Base-by-base conservation (phyloP, 2,329 filamentous ascomycete genomes). In the Fusarium nanum region DNA sequence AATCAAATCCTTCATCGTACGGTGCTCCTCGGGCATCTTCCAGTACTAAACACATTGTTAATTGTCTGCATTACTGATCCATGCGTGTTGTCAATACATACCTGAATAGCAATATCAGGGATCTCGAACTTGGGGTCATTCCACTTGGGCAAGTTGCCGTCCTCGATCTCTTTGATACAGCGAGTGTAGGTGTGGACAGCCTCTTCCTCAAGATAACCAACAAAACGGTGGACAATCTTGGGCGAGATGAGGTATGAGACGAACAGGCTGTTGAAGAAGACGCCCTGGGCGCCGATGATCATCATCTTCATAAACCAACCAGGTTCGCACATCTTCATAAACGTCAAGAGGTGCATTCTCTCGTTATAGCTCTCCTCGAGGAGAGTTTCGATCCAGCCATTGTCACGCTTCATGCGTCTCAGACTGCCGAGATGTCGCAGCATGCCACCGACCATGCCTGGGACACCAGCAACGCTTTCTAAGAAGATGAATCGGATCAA, bases 391-490 rank as follows among this genome's bases (percentile, higher is more conserved):
- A 99, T 98, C 93, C 92, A 98, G 76, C 96, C 96, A 74, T 98
- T 97, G 79, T 98, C 95, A 59, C 95, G 86, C 85, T 93, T 94
- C 86, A 98, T 91, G 28, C 91, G 87, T 46, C 95, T 87, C 76
- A 98, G 87, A 71, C 91, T 94, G 77, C 92, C 89, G 40, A 98
- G 85, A 81, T 99, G 96, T 34, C 96, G 87, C 18, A 98, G 85
- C 92, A 97, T 98, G 23, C 94, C 96, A 1, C 92, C 96, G 1
- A 98, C 95, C 93, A 98, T 98, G 10, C 96, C 96, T 0, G 96
- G 96, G 0, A 98, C 96, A 34, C 94, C 96, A 14, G 96, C 96
- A 41, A 99, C 93, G 50, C 91, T 94, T 80, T 99, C 96, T 34
- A 99, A 87, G 80, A 99, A 99, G 73, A 99, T 88, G 77, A 97